A percentile compares a stretch with the other conserved stretches of the same genome.
Evolutionary conservation across 202 grass and related monocot species (phyloP).

Genomic region (Eragrostis tef): DNA sequence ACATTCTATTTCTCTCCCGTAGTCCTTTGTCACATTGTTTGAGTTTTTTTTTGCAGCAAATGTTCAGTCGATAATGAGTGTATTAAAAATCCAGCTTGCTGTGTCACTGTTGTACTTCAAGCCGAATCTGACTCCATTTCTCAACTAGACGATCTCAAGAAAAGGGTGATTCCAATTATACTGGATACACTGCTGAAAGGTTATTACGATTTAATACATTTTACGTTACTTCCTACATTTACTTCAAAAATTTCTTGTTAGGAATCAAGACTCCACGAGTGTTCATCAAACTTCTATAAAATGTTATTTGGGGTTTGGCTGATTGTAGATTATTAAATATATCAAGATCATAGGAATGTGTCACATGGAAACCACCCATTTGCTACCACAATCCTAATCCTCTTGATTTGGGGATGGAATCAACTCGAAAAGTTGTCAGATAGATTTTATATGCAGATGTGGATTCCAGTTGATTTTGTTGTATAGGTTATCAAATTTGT

Average conservation of each 20-base stretch:
- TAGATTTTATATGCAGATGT: no score
- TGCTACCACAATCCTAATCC: no score
- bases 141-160: conserved; percentile 68
- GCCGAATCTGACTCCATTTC: conserved; percentile 41
- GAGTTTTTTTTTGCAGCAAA: conserved; percentile 56
- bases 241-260: conserved; percentile 11
- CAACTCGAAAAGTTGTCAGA: no score
- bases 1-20: conserved; percentile 24
- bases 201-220: conserved; percentile 44
- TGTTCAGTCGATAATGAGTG: conserved; percentile 43
- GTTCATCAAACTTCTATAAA: neutral
- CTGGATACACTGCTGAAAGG: conserved; percentile 72
- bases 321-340: neutral
- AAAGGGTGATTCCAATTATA: conserved; percentile 63
- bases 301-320: neutral
- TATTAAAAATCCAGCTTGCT: conserved; percentile 55
- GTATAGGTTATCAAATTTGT: neutral
- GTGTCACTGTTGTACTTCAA: conserved; percentile 63
- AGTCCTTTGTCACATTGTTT: conserved; percentile 26
- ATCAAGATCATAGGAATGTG: no score
- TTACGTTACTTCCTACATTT: conserved; percentile 27
- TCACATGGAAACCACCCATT: no score
- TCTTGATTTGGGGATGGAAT: no score
- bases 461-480: no score
- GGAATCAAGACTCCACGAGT: neutral